Evolutionary conservation across 208 protist genomes (phyloP), one percentile per base, ranked within the genome.

Genomic region (Acanthamoeba lenticulata): DNA sequence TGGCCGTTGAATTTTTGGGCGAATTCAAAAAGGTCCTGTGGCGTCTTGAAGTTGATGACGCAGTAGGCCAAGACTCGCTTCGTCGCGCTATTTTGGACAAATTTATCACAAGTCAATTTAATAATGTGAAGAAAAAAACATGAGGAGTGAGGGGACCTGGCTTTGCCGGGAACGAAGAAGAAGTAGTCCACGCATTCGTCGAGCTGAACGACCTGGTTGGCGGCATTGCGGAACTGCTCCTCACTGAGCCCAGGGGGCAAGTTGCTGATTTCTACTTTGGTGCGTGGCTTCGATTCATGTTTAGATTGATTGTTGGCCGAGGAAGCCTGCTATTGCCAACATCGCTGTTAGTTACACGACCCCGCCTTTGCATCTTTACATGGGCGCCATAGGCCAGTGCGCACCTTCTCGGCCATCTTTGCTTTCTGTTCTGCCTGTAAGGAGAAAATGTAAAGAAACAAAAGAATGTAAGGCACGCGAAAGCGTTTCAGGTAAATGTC

Each of bases 151-250:
- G n/a, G 32, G 40, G 47, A 92, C 88, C 88, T 92, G n/a, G 88
- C 52, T 21, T 92, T 69, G 62, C 88, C 88, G n/a, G 55, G 11
- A 7, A 92, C 44, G 60, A 42, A 92, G n/a, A 42, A 79, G 44
- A 92, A 79, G 88, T 92, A 92, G 32, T 92, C 88, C 72, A 81
- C 72, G 42, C 60, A 79, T 1, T 92, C 45, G 3, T 92, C 60
- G 15, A 92, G 21, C 40, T 77, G 24, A 11, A 42, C 32, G 34
- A 67, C 42, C 17, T 77, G 60, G 27, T 29, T 44, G 13, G 29
- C 45, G 3, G 88, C 55, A 19, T 52, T 13, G 34, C 88, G 88
- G 40, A 92, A 92, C 45, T 69, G 60, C 11, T 92, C 88, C 47
- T 92, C 88, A 29, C 17, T 79, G 34, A 92, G 88, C 7, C 60